These are phyloP conservation scores for Gloeophyllum trabeum DNA, from an alignment of 768 basidiomycete species.

Conservation along the genomic window DNA sequence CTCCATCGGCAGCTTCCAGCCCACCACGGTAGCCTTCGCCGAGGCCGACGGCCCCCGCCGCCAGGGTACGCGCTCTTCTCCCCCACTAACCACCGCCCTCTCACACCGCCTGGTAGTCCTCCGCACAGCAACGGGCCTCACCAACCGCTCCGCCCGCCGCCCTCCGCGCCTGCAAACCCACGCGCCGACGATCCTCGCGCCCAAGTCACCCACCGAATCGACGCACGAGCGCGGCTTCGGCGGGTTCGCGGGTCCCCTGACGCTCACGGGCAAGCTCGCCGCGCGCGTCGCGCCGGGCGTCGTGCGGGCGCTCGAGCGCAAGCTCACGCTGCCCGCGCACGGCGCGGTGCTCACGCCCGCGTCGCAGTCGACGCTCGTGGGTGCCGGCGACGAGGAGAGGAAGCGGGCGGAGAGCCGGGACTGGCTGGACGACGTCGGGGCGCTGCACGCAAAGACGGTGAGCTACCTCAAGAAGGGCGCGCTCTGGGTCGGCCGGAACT, in stretches of 20 bases:
- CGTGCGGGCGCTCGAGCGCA: slow-evolving; percentile 31
- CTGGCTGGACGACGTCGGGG: slow-evolving; percentile 17
- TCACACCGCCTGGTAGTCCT: slow-evolving; percentile 3
- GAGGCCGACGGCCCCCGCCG: neutral
- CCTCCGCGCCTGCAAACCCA: too few species aligned
- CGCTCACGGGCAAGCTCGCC: slow-evolving; percentile 26
- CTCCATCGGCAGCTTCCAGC: neutral
- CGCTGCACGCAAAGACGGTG: slow-evolving; percentile 22
- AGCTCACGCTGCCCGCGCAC: slow-evolving; percentile 31
- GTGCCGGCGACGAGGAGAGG: neutral
- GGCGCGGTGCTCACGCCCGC: slow-evolving; percentile 7
- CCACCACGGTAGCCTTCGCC: neutral
- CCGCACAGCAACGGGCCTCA: slow-evolving; percentile 22
- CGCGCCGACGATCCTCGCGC: neutral
- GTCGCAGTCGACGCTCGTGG: slow-evolving; percentile 25
- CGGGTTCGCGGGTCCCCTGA: slow-evolving; percentile 35
- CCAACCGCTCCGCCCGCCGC: slow-evolving; percentile 1
- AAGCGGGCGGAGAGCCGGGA: slow-evolving; percentile 6
- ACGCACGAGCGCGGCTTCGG: slow-evolving; percentile 27
- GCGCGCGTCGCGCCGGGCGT: slow-evolving; percentile 30
- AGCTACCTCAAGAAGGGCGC: slow-evolving; percentile 22
- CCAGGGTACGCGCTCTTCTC: neutral
- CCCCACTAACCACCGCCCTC: neutral
- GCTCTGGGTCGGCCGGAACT: slow-evolving; percentile 38
- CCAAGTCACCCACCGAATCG: slow-evolving; percentile 10